A percentile compares a stretch with the other conserved stretches of the same genome.
Evolutionary conservation across 805 yeast genomes (phyloP).

Genomic region (Candida glaebosa): DNA sequence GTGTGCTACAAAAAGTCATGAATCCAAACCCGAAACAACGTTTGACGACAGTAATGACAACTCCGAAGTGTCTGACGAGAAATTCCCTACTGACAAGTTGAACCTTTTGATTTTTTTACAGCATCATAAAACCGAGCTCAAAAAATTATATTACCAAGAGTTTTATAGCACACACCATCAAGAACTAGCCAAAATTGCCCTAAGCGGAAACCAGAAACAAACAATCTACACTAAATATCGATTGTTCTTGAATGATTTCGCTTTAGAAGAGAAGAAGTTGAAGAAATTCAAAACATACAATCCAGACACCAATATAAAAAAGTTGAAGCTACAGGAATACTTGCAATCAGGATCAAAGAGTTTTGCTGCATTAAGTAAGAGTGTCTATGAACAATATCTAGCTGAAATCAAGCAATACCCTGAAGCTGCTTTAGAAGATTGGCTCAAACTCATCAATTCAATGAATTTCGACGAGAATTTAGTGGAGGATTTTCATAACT

Average conservation of each 20-base stretch:
- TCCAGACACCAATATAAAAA: conserved; percentile 26
- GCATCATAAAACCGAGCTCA: conserved; percentile 24
- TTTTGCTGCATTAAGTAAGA: not conserved
- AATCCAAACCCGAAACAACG: conserved; percentile 3
- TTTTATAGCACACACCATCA: conserved; percentile 18
- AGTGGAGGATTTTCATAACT: conserved; percentile 28
- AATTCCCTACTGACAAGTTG: conserved; percentile 22
- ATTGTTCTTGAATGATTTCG: conserved; percentile 24
- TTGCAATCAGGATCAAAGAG: not conserved
- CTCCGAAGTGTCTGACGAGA: conserved; percentile 1
- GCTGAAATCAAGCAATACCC: not conserved
- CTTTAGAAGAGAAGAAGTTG: conserved; percentile 22
- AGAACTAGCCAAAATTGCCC: conserved; percentile 11
- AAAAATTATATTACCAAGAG: conserved; percentile 23
- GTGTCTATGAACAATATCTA: not conserved
- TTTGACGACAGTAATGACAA: not conserved
- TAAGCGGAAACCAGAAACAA: conserved; percentile 19
- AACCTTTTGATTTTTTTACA: conserved; percentile 24
- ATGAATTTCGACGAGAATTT: conserved; percentile 16
- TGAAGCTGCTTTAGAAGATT: conserved; percentile 19
- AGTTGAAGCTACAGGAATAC: conserved; percentile 16
- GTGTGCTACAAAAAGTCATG: conserved; percentile 11
- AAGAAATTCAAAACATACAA: conserved; percentile 14
- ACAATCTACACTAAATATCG: conserved; percentile 23
- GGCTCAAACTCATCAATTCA: conserved; percentile 27